Evolutionary conservation across 495 filamentous ascomycete genomes (phyloP), one percentile per base, ranked within the genome.

Genomic region (Rostrohypoxylon terebratum): DNA sequence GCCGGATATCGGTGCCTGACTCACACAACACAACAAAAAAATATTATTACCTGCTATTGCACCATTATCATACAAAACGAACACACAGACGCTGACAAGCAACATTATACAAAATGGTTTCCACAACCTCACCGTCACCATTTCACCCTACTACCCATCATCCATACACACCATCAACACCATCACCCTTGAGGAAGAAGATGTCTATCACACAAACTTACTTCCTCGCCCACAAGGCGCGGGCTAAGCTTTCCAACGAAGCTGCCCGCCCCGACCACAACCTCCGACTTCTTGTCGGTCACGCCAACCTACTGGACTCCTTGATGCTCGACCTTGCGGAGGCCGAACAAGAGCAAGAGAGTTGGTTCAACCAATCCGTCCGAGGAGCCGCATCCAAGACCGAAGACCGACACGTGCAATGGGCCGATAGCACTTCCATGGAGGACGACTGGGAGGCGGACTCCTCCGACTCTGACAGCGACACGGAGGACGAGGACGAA

Each of bases 121-220:
- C 76, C 57, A 47, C 72, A 71, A 58, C 58, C 47, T 73, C 71
- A 55, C 33, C 73, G 18, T 73, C 74, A 45, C 71, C 74, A 69
- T 75, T 72, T 64, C 62, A 76, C 77, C 58, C 66, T 48, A 54
- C 70, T 69, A 50, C 71, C 6, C 65, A 73, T 21, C 59, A 57
- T 18, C 57, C 55, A 51, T 44, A 73, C 62, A 65, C 75, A 72
- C 64, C 63, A 65, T 61, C 76, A 70, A 61, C 69, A 16, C 71
- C 65, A 73, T 59, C 69, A 50, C 71, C 73, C 16, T 74, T 72
- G 28, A 77, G 81, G 75, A 77, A 80, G 77, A 83, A 89, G 75
- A 94, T 99, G 96, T 94, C 90, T 79, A 90, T 98, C 82, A 94
- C 96, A 3, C 93, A 98, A 84, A 98, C 94, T 69, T 98, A 97